phyloP scores from a whole-genome alignment of 23 red algal species.

The Chondrus crispus region DNA sequence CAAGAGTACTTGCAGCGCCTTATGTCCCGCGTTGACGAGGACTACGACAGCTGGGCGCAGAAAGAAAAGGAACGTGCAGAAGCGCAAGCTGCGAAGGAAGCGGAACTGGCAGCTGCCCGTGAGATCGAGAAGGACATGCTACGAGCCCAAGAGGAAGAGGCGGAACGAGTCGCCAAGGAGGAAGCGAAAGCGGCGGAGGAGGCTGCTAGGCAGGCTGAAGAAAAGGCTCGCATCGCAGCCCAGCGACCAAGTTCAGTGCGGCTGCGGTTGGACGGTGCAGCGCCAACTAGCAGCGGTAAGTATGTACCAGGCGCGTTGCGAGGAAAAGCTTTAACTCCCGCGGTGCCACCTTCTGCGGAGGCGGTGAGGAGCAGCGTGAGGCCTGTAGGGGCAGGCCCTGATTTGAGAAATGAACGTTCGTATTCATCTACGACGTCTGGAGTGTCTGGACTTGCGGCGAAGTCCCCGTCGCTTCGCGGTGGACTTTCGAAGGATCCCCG shows the following conservation, averaged over 20 bases:
- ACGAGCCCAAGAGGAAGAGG: slow-evolving; percentile 46
- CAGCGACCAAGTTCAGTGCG: background rate
- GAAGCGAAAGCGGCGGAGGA: slow-evolving; percentile 35
- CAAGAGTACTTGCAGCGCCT: slow-evolving; percentile 29
- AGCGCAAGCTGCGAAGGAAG: slow-evolving; percentile 65
- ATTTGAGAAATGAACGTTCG: no score
- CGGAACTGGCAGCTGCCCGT: slow-evolving; percentile 40
- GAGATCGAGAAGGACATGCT: slow-evolving; percentile 27
- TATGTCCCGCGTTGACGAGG: slow-evolving; percentile 49
- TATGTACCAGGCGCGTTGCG: no score
- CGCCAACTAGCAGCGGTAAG: no score
- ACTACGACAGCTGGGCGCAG: slow-evolving; percentile 56
- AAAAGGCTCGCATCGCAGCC: slow-evolving; percentile 42
- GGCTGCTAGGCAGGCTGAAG: slow-evolving; percentile 44
- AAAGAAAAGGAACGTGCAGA: slow-evolving; percentile 56
- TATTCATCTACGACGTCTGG: no score
- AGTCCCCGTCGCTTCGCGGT: no score
- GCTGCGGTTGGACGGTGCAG: no score
- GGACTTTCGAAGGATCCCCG: background rate
- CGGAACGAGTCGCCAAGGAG: slow-evolving; percentile 50
- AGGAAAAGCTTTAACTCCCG: no score
- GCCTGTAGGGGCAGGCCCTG: no score
- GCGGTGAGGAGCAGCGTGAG: no score
- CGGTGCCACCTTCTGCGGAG: no score
- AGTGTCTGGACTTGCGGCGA: no score